Conservation (phyloP, 176 grass and related monocot genomes). For the Miscanthus lutarioriparius region DNA sequence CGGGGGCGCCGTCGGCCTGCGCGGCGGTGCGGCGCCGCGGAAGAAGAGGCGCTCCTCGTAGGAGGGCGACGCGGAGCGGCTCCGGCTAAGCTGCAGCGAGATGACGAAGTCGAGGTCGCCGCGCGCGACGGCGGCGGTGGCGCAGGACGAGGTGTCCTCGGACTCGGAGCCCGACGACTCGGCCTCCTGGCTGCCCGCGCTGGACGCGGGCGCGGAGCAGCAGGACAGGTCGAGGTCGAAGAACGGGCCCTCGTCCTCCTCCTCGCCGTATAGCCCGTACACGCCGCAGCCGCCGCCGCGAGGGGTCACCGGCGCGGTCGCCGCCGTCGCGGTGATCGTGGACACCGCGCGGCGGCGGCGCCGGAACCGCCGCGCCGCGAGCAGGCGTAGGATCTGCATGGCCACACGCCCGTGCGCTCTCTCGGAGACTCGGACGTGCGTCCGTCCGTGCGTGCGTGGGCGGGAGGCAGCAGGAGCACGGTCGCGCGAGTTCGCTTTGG, state of each 20-base stretch:
- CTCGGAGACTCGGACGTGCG: background rate
- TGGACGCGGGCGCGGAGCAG: conserved; percentile 44
- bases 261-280: background rate
- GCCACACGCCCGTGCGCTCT: background rate
- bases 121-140: background rate
- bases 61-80: conserved; percentile 36
- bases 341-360: conserved; percentile 37
- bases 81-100: conserved; percentile 46
- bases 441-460: background rate
- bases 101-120: conserved; percentile 51
- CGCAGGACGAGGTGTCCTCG: conserved; percentile 20
- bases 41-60: conserved; percentile 62
- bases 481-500: background rate
- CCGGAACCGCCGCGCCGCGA: conserved; percentile 37
- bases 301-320: conserved; percentile 44
- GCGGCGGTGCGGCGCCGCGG: background rate
- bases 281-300: background rate
- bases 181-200: conserved; percentile 13
- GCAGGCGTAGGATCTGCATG: conserved; percentile 57
- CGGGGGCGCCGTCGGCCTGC: background rate
- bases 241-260: conserved; percentile 73
- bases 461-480: background rate
- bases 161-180: conserved; percentile 47
- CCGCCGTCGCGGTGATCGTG: conserved; percentile 40
- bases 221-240: conserved; percentile 70